Evolutionary conservation across 495 filamentous ascomycete species (phyloP), one percentile per base, ranked within the genome.

Genomic region (Parathielavia appendiculata): DNA sequence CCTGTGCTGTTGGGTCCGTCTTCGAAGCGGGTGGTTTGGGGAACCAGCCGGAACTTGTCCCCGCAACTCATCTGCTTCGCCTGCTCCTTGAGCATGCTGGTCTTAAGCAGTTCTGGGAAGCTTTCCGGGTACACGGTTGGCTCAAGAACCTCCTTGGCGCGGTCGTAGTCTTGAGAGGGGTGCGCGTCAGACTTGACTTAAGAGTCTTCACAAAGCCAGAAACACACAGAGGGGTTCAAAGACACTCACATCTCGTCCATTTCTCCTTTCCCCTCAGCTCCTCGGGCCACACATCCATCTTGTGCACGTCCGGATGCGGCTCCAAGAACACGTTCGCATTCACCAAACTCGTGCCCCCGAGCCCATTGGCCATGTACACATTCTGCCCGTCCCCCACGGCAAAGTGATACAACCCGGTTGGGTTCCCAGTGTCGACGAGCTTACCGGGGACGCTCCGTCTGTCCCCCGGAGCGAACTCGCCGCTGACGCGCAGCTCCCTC

Each of bases 271-370:
- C 51, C 30, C 77, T 65, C 12, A 88, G 79, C 68, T 87, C 79
- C 2, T 75, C 47, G 12, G 85, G 84, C 85, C 84, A 88, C 26
- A 74, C 67, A 19, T 76, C 73, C 68, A 83, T 69, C 16, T 63
- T 55, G 38, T 86, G 66, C 3, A 78, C 82, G 8, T 69, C 67
- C 53, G 76, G 63, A 57, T 87, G 83, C 13, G 81, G 81, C 62
- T 79, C 74, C 40, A 86, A 72, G 50, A 85, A 87, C 8, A 88
- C 82, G 66, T 87, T 87, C 4, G 84, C 81, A 59, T 88, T 88
- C 22, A 88, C 76, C 6, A 89, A 69, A 61, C 80, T 84, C 20
- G 83, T 83, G 17, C 82, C 84, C 36, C 83, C 85, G 30, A 88
- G 81, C 6, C 80, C 81, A 72, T 86, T 86, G 41, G 77, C 80